Base-by-base conservation (phyloP, 352 stramenopile species). In the Phytopythium kandeliae region DNA sequence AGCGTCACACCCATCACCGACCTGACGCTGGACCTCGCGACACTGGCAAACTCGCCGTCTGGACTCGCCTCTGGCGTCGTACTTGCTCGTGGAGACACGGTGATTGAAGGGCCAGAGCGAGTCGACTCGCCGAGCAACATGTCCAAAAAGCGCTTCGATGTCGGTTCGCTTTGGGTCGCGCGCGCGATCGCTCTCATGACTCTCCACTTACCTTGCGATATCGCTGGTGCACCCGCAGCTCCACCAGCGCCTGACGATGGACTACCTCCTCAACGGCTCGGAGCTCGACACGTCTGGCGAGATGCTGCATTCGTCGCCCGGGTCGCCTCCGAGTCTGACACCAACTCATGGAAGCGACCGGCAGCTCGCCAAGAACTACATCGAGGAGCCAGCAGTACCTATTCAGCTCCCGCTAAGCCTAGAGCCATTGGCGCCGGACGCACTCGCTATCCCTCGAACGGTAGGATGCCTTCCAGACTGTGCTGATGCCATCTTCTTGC, bases 141-240 rank as follows among this genome's bases (percentile, higher is more conserved):
- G 77, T 88, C 77, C 24, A 62, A 63, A n/a, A 88, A 83, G 48
- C 69, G 71, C 21, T 88, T 88, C 49, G 74, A 81, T 59, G 74
- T 88, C 58, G 4, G 9, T 4, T 31, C 4, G 28, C 4, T 9
- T 31, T 31, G n/a, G n/a, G n/a, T n/a, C n/a, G n/a, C n/a, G n/a
- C n/a, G n/a, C n/a, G n/a, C n/a, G n/a, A n/a, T n/a, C n/a, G n/a
- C n/a, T n/a, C n/a, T n/a, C n/a, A n/a, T n/a, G n/a, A n/a, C n/a
- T n/a, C n/a, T n/a, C n/a, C 28, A 31, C 28, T 31, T 9, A 31
- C 28, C 28, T 4, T 10, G 28, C 9, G 4, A 31, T 31, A 9
- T 31, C 28, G 4, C 28, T 31, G n/a, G n/a, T n/a, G n/a, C 28
- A 4, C 28, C 28, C 28, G 28, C 9, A 88, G 77, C 74, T 85